A percentile compares a stretch with the other conserved stretches of the same genome.
phyloP scores from a whole-genome alignment of 208 protist species.

The Wallacemonas sp. region DNA sequence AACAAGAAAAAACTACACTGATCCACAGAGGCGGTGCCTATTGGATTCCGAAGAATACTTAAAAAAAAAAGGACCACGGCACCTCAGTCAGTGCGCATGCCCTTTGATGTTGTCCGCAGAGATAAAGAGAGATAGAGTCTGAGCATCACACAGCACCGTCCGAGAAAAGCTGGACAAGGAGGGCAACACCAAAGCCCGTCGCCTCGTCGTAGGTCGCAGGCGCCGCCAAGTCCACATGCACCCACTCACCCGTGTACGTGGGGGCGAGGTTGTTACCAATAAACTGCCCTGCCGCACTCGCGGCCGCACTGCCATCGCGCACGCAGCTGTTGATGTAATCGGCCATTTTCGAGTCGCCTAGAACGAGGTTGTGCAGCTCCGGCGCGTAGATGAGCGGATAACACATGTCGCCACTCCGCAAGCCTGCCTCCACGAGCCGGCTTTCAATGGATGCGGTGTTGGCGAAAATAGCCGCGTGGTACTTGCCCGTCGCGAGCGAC shows the following conservation, averaged over 20 bases:
- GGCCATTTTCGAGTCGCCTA: constrained; percentile 34
- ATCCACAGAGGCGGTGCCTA: not conserved
- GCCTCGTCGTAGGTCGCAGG: constrained; percentile 35
- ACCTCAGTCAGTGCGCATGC: no score
- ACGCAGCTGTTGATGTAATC: constrained; percentile 51
- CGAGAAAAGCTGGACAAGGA: constrained; percentile 44
- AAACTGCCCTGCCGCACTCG: constrained; percentile 61
- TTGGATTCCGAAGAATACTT: not conserved
- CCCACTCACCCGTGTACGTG: constrained; percentile 45
- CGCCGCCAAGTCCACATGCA: constrained; percentile 60
- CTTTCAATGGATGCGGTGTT: constrained; percentile 47
- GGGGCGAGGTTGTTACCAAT: constrained; percentile 34
- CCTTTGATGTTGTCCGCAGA: not conserved
- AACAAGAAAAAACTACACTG: not conserved
- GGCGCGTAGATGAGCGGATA: constrained; percentile 66
- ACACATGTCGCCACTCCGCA: constrained; percentile 52
- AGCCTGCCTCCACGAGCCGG: constrained; percentile 26
- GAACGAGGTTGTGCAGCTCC: constrained; percentile 55
- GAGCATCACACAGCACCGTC: no score
- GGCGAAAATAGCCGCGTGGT: constrained; percentile 53
- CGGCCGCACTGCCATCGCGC: constrained; percentile 39
- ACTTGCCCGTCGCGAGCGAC: constrained; percentile 45
- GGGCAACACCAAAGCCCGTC: constrained; percentile 45
- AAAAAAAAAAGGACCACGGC: not conserved
- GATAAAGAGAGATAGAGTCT: not conserved